Evolutionary conservation across 2,329 filamentous ascomycete species (phyloP).

Genomic region (Capronia epimyces): DNA sequence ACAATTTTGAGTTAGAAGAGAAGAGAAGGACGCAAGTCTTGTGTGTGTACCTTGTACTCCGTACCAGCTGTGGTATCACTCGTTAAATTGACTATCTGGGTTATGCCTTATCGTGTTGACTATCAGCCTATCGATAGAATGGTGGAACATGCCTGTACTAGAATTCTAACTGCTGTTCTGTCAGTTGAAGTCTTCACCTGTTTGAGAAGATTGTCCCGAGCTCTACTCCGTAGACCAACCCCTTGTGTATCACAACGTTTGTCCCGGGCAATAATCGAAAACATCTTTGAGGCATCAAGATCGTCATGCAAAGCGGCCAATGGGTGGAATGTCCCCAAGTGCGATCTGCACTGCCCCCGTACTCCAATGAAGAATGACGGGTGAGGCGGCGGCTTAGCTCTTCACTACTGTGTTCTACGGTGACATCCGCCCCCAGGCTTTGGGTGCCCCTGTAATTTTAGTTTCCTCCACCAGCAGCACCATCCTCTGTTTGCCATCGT

Average conservation of each 20-base stretch:
- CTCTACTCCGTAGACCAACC: too few species aligned
- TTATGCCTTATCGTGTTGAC: conserved; percentile 12
- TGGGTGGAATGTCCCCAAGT: neutral
- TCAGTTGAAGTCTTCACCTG: neutral
- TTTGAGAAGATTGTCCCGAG: neutral
- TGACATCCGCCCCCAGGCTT: neutral
- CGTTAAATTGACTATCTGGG: neutral
- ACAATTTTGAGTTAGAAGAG: conserved; percentile 4
- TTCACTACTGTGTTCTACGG: neutral
- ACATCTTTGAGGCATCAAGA: conserved; percentile 3
- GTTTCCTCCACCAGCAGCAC: neutral
- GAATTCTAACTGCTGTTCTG: neutral
- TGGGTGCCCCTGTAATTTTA: neutral
- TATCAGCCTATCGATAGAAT: conserved; percentile 20
- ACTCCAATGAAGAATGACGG: conserved; percentile 21
- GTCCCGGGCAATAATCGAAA: too few species aligned
- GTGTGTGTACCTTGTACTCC: conserved; percentile 5
- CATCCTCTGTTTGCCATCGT: neutral
- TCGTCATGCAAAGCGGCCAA: conserved; percentile 16
- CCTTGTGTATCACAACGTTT: too few species aligned
- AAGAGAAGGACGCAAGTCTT: conserved; percentile 24
- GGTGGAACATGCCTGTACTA: neutral
- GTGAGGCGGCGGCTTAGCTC: conserved; percentile 18
- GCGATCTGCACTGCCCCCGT: conserved; percentile 15
- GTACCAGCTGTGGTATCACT: conserved; percentile 2